Evolutionary conservation across 1,284 basidiomycete species (phyloP), one percentile per base, ranked within the genome.

Genomic region (Pascua sp.): DNA sequence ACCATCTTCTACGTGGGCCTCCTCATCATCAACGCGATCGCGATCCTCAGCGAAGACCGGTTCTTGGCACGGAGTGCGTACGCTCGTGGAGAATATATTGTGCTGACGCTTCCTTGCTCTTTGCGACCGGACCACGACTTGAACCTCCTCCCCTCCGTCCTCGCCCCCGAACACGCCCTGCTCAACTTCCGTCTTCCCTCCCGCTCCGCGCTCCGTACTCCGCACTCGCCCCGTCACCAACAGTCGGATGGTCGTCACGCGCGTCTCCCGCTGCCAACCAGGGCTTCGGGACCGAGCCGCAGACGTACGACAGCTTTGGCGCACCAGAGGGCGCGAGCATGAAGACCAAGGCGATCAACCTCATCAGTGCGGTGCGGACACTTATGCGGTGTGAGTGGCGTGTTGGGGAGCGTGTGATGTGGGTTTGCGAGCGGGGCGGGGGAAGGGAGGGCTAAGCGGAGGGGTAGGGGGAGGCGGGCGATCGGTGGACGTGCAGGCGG

Each of bases 161-260:
- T 36, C 41, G 44, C 16, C 18, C 24, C 24, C 24, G 7, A 3
- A 47, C 48, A 32, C 18, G 24, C 42, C 2, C 32, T 4, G 16
- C 38, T 61, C 42, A 16, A 9, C 18, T 58, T 41, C 44, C 41
- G 49, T 56, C 38, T 17, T 7, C 47, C 42, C 37, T n/a, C 37
- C 11, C 11, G 24, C 16, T 17, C 49, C 8, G 11, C 49, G 47
- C 41, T 32, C 18, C 53, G 38, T 50, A 37, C 16, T 39, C 53
- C 38, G 41, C 47, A 11, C 50, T 17, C 38, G 38, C 32, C 42
- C 38, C 57, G 51, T 46, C 56, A 60, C 56, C 56, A 58, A 18
- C 68, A 97, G 94, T 98, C 73, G 94, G 94, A 52, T 97, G 93
- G 92, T 88, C 90, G n/a, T 83, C 89, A 8, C 80, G 84, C 38